These are phyloP conservation scores for Yamadazyma philogaea DNA, from an alignment of 805 yeast species.

Conservation along the genomic window DNA sequence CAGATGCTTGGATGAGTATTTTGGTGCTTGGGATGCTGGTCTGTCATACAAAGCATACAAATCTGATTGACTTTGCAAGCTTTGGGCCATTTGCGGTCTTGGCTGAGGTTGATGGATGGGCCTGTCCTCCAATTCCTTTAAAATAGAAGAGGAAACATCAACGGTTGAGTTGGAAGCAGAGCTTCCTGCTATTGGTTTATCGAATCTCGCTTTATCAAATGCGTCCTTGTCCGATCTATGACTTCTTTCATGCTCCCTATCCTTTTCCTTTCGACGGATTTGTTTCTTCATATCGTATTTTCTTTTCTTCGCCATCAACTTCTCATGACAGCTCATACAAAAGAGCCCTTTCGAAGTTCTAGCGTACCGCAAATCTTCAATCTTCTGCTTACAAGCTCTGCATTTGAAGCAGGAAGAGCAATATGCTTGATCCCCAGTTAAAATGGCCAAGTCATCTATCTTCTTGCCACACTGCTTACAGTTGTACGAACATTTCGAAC, in stretches of 20 bases:
- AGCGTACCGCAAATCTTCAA: slow-evolving; percentile 87
- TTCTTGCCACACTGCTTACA: slow-evolving; percentile 83
- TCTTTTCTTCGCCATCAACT: slow-evolving; percentile 70
- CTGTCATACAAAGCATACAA: slow-evolving; percentile 16
- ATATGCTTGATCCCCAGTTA: slow-evolving; percentile 93
- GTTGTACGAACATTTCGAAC: slow-evolving; percentile 88
- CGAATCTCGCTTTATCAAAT: not conserved
- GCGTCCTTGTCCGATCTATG: not conserved
- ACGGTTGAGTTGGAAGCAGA: slow-evolving; percentile 3
- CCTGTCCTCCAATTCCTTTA: slow-evolving; percentile 15
- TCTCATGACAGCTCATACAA: slow-evolving; percentile 90
- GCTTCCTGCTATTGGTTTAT: not conserved
- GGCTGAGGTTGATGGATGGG: slow-evolving; percentile 19
- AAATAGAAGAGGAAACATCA: slow-evolving; percentile 6
- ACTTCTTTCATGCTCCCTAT: slow-evolving; percentile 4
- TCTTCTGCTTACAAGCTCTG: slow-evolving; percentile 78
- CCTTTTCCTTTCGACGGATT: slow-evolving; percentile 20
- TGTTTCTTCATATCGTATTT: slow-evolving; percentile 51
- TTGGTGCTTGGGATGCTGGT: slow-evolving; percentile 15
- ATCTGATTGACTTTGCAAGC: slow-evolving; percentile 12
- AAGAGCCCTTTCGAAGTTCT: slow-evolving; percentile 89
- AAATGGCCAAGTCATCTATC: slow-evolving; percentile 88
- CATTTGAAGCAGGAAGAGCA: slow-evolving; percentile 89
- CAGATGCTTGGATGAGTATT: slow-evolving; percentile 6
- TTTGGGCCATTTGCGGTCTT: slow-evolving; percentile 11